These are phyloP conservation scores for Coprinopsis cinerea DNA, from an alignment of 768 basidiomycete genomes.

Conservation along the genomic window DNA sequence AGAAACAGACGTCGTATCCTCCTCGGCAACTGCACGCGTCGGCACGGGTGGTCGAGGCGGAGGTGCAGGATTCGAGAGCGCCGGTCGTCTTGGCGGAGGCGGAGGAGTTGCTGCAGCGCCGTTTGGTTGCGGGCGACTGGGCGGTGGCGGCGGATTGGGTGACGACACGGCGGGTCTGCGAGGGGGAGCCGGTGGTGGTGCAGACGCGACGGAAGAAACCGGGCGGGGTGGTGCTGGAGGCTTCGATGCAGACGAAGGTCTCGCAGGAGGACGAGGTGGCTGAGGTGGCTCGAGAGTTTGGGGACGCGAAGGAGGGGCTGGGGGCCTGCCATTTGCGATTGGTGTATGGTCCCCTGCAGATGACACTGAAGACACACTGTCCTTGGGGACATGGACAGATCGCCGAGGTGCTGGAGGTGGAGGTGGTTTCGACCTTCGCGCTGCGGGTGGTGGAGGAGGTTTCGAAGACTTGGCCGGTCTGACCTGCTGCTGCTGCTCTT, in stretches of 20 bases:
- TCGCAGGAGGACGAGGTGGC: constrained; percentile 27
- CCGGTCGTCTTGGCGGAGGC: constrained; percentile 30
- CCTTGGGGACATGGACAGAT: not conserved
- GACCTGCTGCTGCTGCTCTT: constrained; percentile 33
- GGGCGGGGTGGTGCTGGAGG: constrained; percentile 25
- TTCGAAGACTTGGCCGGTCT: constrained; percentile 37
- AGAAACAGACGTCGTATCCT: not conserved
- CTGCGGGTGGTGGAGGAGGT: constrained; percentile 44
- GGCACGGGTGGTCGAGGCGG: constrained; percentile 27
- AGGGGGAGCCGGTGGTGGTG: too few species aligned
- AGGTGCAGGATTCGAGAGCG: constrained; percentile 24
- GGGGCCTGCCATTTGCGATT: constrained; percentile 19
- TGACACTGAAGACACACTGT: constrained; percentile 1
- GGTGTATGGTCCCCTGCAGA: not conserved
- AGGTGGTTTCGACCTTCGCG: constrained; percentile 20
- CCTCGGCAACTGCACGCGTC: not conserved
- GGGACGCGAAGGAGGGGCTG: constrained; percentile 30
- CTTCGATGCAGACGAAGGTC: constrained; percentile 21
- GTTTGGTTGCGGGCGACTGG: constrained; percentile 28
- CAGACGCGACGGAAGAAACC: too few species aligned
- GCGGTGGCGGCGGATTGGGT: constrained; percentile 33
- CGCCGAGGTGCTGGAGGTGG: constrained; percentile 22
- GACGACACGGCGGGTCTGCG: constrained; percentile 33
- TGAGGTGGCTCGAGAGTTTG: constrained; percentile 24
- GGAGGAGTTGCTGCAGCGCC: constrained; percentile 31